A percentile compares a stretch with the other conserved stretches of the same genome.
phyloP scores from a whole-genome alignment of 2,329 filamentous ascomycete species.

The Cadophora luteo-olivacea region DNA sequence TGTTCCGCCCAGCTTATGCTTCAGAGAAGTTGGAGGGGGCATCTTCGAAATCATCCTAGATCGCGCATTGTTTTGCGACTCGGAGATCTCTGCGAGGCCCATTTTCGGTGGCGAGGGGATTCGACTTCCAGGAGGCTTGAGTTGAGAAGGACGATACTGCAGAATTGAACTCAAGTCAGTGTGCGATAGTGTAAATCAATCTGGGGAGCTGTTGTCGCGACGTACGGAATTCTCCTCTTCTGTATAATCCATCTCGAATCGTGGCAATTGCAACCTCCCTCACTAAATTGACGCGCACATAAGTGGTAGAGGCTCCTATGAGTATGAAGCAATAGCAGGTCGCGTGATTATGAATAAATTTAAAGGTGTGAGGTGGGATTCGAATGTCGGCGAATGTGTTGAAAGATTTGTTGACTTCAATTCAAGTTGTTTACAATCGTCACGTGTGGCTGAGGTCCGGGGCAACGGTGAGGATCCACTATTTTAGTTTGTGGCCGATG shows the following conservation, averaged over 20 bases:
- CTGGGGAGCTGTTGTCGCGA: conserved; percentile 2
- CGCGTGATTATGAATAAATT: conserved; percentile 1
- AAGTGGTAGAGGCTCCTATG: conserved; percentile 11
- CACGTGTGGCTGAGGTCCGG: neutral
- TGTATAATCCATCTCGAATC: conserved; percentile 36
- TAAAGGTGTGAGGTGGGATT: neutral
- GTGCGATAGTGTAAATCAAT: neutral
- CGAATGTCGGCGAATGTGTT: neutral
- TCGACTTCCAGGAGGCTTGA: conserved; percentile 37
- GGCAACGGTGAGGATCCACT: neutral
- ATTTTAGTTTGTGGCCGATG: neutral
- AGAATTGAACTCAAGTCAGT: conserved; percentile 25
- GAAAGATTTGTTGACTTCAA: neutral
- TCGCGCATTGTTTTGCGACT: conserved; percentile 66
- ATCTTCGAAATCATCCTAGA: conserved; percentile 52
- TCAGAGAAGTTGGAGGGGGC: conserved; percentile 52
- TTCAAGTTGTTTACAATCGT: neutral
- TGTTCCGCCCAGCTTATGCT: conserved; percentile 51
- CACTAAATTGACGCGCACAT: conserved; percentile 15
- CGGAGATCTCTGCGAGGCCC: conserved; percentile 60
- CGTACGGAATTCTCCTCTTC: conserved; percentile 42
- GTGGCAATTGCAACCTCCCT: conserved; percentile 37
- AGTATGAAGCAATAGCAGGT: neutral
- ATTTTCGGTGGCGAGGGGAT: conserved; percentile 41
- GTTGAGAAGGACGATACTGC: conserved; percentile 40